Evolutionary conservation across 1,284 basidiomycete species (phyloP).

Genomic region (Phellinidium pouzarii): DNA sequence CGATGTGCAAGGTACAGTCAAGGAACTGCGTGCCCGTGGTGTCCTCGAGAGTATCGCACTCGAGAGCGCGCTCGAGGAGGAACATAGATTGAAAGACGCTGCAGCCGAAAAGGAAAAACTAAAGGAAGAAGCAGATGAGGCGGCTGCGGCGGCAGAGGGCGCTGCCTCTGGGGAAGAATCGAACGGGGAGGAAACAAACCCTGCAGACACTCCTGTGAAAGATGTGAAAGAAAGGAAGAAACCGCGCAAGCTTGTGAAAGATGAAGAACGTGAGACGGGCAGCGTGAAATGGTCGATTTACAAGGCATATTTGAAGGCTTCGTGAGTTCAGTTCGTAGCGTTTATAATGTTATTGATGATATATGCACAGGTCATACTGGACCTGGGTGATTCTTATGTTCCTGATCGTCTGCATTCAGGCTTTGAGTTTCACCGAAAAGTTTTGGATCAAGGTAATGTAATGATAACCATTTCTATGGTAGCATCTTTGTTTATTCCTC

Average conservation of each 20-base stretch:
- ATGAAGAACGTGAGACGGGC: constrained; percentile 67
- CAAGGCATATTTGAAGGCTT: constrained; percentile 68
- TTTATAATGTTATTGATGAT: constrained; percentile 17
- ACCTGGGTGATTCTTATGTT: constrained; percentile 47
- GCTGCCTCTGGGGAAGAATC: constrained; percentile 30
- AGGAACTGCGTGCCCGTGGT: constrained; percentile 51
- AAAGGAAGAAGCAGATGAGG: constrained; percentile 10
- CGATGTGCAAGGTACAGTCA: constrained; percentile 58
- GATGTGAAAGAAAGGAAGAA: constrained; percentile 37
- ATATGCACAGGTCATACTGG: constrained; percentile 51
- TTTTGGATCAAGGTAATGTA: constrained; percentile 65
- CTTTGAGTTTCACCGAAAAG: constrained; percentile 51
- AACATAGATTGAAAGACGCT: background rate
- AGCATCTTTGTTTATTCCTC: too few relatives aligned
- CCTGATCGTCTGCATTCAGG: constrained; percentile 43
- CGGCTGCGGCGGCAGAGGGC: constrained; percentile 31
- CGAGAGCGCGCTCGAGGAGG: constrained; percentile 31
- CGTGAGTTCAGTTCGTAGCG: constrained; percentile 31
- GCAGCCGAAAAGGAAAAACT: constrained; percentile 16
- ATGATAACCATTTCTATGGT: too few relatives aligned
- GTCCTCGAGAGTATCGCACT: constrained; percentile 51
- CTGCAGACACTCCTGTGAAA: constrained; percentile 23
- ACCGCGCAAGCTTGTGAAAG: constrained; percentile 58
- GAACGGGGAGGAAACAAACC: constrained; percentile 26
- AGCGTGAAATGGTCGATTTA: constrained; percentile 78